phyloP scores from a whole-genome alignment of 768 basidiomycete genomes.

The Auriscalpium orientale region DNA sequence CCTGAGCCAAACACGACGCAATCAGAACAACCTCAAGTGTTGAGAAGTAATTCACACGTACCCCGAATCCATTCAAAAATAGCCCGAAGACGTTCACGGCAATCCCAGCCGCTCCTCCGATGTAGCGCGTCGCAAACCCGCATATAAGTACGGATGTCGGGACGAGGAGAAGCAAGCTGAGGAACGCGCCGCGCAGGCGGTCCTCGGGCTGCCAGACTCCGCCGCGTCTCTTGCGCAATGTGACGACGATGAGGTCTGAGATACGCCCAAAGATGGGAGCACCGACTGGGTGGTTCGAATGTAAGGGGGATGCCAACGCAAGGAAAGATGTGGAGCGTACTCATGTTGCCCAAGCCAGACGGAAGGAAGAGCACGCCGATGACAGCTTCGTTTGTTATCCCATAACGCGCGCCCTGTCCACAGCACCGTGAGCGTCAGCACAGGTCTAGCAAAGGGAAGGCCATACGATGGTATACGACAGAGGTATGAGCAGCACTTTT shows the following conservation, averaged over 20 bases:
- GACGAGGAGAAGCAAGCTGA: slow-evolving; percentile 38
- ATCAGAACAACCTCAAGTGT: neutral
- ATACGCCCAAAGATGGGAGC: slow-evolving; percentile 50
- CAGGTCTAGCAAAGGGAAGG: too few species aligned
- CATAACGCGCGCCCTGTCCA: slow-evolving; percentile 46
- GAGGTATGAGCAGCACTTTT: slow-evolving; percentile 43
- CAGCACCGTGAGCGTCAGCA: neutral
- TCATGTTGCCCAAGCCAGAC: slow-evolving; percentile 47
- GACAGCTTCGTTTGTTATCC: slow-evolving; percentile 46
- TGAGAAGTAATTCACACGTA: slow-evolving; percentile 22
- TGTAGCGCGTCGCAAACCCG: slow-evolving; percentile 43
- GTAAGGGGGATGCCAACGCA: neutral
- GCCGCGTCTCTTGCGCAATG: slow-evolving; percentile 39
- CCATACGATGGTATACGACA: slow-evolving; percentile 60
- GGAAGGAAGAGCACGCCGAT: slow-evolving; percentile 57
- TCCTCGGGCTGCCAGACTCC: slow-evolving; percentile 66
- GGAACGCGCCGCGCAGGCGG: slow-evolving; percentile 45
- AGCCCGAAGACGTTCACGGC: slow-evolving; percentile 44
- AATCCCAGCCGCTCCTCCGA: slow-evolving; percentile 44
- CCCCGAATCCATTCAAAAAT: slow-evolving; percentile 62
- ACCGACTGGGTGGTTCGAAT: slow-evolving; percentile 34
- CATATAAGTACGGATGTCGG: slow-evolving; percentile 44
- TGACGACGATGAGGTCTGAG: slow-evolving; percentile 48
- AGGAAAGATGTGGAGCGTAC: slow-evolving; percentile 27
- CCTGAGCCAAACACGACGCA: slow-evolving; percentile 26